A percentile compares a stretch with the other conserved stretches of the same genome.
These are phyloP conservation scores for Russula sp. DNA, from an alignment of 768 basidiomycete species.

Conservation along the genomic window DNA sequence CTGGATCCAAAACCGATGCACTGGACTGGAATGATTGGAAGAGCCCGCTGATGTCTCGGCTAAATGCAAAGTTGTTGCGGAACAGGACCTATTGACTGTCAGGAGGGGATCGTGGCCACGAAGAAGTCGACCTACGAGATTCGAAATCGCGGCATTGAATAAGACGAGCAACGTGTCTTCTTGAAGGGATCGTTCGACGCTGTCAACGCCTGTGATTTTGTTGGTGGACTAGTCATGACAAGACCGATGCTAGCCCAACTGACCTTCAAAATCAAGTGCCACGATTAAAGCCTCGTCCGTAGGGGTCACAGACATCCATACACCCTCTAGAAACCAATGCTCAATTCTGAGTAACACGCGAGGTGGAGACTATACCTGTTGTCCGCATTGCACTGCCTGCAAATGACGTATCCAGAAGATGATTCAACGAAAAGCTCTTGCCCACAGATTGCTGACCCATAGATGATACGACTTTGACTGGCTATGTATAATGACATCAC, in stretches of 20 bases:
- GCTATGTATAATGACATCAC: slow-evolving; percentile 31
- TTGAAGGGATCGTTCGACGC: slow-evolving; percentile 57
- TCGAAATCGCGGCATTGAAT: slow-evolving; percentile 61
- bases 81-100: slow-evolving; percentile 44
- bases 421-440: slow-evolving; percentile 54
- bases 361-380: slow-evolving; percentile 32
- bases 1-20: slow-evolving; percentile 51
- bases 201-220: slow-evolving; percentile 44
- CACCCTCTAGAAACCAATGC: slow-evolving; percentile 38
- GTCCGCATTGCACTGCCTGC: slow-evolving; percentile 61
- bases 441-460: slow-evolving; percentile 68
- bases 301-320: slow-evolving; percentile 64
- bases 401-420: slow-evolving; percentile 58
- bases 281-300: slow-evolving; percentile 50
- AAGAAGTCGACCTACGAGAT: slow-evolving; percentile 36
- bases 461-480: slow-evolving; percentile 58
- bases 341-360: neutral
- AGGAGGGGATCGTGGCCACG: neutral
- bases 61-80: slow-evolving; percentile 59
- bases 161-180: slow-evolving; percentile 58
- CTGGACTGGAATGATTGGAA: slow-evolving; percentile 60
- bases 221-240: neutral
- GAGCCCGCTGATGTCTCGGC: slow-evolving; percentile 52
- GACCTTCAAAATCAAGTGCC: slow-evolving; percentile 61
- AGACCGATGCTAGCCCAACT: neutral